phyloP scores from a whole-genome alignment of 495 filamentous ascomycete genomes.

The Aspergillus ellipticus region DNA sequence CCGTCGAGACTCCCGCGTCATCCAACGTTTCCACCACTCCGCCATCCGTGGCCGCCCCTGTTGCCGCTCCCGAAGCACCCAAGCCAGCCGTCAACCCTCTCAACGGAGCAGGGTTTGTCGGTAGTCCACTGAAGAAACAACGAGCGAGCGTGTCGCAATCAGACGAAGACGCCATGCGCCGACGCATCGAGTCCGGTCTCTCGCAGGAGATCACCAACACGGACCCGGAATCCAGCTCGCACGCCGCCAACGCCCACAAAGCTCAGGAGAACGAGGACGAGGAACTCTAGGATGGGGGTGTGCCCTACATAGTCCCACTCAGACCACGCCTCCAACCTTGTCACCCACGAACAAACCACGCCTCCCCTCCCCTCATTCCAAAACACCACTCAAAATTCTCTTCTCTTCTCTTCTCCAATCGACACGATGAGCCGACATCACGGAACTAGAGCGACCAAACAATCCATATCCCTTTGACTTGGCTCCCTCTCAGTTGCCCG shows the following conservation, averaged over 20 bases:
- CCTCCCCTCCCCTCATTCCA: no score
- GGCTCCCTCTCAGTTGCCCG: no score
- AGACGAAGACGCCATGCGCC: constrained; percentile 51
- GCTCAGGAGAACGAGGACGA: constrained; percentile 29
- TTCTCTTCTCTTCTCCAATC: not conserved
- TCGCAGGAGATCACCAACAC: constrained; percentile 31
- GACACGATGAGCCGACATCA: not conserved
- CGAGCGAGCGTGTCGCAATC: constrained; percentile 64
- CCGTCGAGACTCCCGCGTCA: constrained; percentile 35
- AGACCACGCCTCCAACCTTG: not conserved
- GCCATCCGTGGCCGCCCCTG: constrained; percentile 24
- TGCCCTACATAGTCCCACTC: no score
- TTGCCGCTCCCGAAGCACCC: constrained; percentile 20
- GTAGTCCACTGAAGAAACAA: constrained; percentile 82
- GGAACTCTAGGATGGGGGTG: constrained; percentile 27
- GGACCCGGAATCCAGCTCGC: not conserved
- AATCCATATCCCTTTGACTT: not conserved
- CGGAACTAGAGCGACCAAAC: not conserved
- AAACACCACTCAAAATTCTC: not conserved
- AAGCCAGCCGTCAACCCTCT: constrained; percentile 30
- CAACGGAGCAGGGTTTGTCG: constrained; percentile 52
- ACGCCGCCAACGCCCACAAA: not conserved
- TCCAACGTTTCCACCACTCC: constrained; percentile 40
- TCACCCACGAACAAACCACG: not conserved
- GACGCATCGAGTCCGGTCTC: constrained; percentile 43